Percentiles rank a stretch among this genome's conserved stretches.
phyloP scores from a whole-genome alignment of 768 basidiomycete genomes.

The Podaxis sp. region DNA sequence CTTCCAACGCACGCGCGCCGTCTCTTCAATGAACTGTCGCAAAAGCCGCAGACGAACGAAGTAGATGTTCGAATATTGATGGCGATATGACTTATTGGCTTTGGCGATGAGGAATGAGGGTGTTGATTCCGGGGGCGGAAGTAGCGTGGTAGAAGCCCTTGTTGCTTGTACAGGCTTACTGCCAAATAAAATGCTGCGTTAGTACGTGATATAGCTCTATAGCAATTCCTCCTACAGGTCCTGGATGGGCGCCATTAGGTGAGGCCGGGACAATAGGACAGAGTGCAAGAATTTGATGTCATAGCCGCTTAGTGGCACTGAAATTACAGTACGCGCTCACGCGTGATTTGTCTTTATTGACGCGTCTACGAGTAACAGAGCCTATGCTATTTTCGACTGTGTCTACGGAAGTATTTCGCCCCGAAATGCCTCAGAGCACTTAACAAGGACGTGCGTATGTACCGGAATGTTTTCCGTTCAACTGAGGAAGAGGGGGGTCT shows the following conservation, averaged over 20 bases:
- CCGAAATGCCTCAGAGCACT: slow-evolving; percentile 15
- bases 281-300: slow-evolving; percentile 5
- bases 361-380: slow-evolving; percentile 19
- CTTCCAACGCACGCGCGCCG: slow-evolving; percentile 41
- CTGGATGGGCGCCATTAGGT: background rate
- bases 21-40: slow-evolving; percentile 40
- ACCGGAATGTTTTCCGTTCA: slow-evolving; percentile 47
- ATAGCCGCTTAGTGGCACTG: background rate
- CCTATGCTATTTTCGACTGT: background rate
- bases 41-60: slow-evolving; percentile 45
- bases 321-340: slow-evolving; percentile 16
- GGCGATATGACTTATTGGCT: slow-evolving; percentile 48
- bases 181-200: background rate
- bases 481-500: too few species aligned
- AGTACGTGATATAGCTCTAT: slow-evolving; percentile 14
- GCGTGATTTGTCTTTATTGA: slow-evolving; percentile 32
- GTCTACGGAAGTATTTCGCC: background rate
- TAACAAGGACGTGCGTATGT: slow-evolving; percentile 73
- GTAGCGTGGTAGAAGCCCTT: slow-evolving; percentile 34
- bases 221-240: slow-evolving; percentile 19
- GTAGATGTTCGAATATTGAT: slow-evolving; percentile 61
- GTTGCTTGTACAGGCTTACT: background rate
- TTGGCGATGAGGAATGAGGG: slow-evolving; percentile 47
- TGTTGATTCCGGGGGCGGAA: slow-evolving; percentile 33
- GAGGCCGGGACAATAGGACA: background rate